Percentiles rank a stretch among this genome's conserved stretches.
These are phyloP conservation scores for Talaromyces ruber DNA, from an alignment of 495 filamentous ascomycete genomes.

Conservation along the genomic window DNA sequence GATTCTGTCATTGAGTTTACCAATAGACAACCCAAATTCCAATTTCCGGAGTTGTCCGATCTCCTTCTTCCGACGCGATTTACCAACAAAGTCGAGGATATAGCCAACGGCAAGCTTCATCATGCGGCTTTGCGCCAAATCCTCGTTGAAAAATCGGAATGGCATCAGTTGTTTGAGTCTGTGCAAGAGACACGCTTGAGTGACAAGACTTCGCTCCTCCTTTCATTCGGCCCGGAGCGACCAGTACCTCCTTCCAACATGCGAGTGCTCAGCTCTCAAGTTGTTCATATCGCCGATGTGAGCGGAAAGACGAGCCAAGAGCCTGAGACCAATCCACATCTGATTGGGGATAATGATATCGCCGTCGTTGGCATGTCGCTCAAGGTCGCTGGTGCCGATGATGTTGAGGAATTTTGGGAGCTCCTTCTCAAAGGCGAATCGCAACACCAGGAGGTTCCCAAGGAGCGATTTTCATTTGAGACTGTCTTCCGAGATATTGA, in stretches of 20 bases:
- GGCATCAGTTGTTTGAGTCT: conserved; percentile 25
- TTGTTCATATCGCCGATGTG: neutral
- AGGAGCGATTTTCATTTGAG: conserved; percentile 26
- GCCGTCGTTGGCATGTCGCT: conserved; percentile 46
- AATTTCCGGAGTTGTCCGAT: conserved; percentile 14
- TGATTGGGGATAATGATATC: conserved; percentile 24
- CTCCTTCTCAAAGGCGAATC: conserved; percentile 30
- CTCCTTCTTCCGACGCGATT: conserved; percentile 17
- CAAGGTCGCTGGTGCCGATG: conserved; percentile 39
- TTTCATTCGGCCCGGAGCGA: conserved; percentile 33
- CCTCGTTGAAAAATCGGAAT: conserved; percentile 30
- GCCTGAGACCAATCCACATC: neutral
- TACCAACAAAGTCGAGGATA: neutral
- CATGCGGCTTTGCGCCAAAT: conserved; percentile 26
- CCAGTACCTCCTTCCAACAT: conserved; percentile 29
- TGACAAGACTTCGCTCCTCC: conserved; percentile 14
- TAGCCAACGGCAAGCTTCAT: conserved; percentile 23
- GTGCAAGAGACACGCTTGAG: conserved; percentile 8
- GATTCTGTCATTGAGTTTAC: conserved; percentile 12
- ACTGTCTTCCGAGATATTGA: conserved; percentile 22
- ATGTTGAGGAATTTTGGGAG: conserved; percentile 36
- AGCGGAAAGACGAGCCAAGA: neutral
- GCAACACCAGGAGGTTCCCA: conserved; percentile 29
- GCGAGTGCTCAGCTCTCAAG: conserved; percentile 10
- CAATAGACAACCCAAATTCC: conserved; percentile 18